Percentiles rank a stretch among this genome's conserved stretches.
These are phyloP conservation scores for Herpetomonas samuelpessoai DNA, from an alignment of 208 protist genomes.

Conservation along the genomic window DNA sequence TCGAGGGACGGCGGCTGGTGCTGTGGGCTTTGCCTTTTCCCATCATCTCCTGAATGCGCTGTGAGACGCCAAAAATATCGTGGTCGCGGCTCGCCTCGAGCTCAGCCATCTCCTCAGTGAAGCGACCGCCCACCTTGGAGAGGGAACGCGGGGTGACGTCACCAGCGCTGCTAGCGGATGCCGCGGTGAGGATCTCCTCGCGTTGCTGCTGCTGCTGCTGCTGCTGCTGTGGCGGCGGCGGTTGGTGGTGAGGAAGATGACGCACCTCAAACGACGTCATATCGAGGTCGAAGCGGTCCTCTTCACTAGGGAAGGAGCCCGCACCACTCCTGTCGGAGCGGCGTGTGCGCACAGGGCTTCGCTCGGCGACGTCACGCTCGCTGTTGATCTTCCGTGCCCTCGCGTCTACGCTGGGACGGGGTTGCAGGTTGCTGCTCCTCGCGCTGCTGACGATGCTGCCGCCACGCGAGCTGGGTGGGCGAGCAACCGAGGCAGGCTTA, in stretches of 20 bases:
- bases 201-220: slow-evolving; percentile 14
- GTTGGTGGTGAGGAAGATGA: not conserved
- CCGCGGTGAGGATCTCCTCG: slow-evolving; percentile 2
- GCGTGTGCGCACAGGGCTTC: slow-evolving; percentile 7
- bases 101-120: slow-evolving; percentile 15
- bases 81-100: slow-evolving; percentile 21
- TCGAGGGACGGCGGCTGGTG: no score
- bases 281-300: not conserved
- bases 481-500: slow-evolving; percentile 2
- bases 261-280: not conserved
- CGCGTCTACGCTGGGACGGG: not conserved
- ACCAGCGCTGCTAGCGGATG: slow-evolving; percentile 5
- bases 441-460: not conserved
- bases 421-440: slow-evolving; percentile 1
- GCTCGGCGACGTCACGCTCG: not conserved
- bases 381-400: not conserved
- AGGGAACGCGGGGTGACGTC: not conserved
- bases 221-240: slow-evolving; percentile 7
- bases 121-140: slow-evolving; percentile 6
- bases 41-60: slow-evolving; percentile 17
- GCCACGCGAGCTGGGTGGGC: not conserved
- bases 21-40: slow-evolving; percentile 7
- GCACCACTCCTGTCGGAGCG: no score
- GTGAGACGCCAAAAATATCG: slow-evolving; percentile 46
- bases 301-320: no score